phyloP scores from a whole-genome alignment of 1,139 yeast species.

The Taphrina deformans region DNA sequence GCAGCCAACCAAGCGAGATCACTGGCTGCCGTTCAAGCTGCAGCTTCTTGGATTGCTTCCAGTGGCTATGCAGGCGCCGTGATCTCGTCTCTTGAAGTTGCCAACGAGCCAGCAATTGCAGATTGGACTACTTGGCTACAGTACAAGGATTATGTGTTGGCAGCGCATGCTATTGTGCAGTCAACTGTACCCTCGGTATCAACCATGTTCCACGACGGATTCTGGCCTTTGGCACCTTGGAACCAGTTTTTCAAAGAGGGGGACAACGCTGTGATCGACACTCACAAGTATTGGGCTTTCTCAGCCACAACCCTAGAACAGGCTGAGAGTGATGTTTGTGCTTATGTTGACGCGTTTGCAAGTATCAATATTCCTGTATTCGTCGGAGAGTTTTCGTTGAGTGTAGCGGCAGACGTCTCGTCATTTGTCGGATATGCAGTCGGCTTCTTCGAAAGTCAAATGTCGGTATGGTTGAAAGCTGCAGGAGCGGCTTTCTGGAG shows the following conservation, averaged over 20 bases:
- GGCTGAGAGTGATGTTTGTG: constrained; percentile 65
- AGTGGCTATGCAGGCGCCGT: constrained; percentile 19
- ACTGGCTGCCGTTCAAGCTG: constrained; percentile 69
- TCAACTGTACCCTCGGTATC: constrained; percentile 17
- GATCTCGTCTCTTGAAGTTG: constrained; percentile 55
- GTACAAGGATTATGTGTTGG: constrained; percentile 41
- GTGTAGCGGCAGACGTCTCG: constrained; percentile 67
- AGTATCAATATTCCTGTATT: constrained; percentile 62
- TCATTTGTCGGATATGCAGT: constrained; percentile 53
- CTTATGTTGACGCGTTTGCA: constrained; percentile 55
- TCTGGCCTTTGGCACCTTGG: constrained; percentile 83
- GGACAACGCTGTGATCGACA: constrained; percentile 29
- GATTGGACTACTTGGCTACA: constrained; percentile 20
- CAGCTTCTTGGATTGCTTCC: constrained; percentile 74
- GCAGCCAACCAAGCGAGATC: constrained; percentile 48
- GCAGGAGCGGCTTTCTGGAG: constrained; percentile 31
- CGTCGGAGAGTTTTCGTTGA: constrained; percentile 92
- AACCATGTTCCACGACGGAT: constrained; percentile 52
- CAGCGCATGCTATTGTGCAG: constrained; percentile 34
- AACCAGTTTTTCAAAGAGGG: constrained; percentile 28
- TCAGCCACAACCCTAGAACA: constrained; percentile 58
- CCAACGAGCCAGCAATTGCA: constrained; percentile 58
- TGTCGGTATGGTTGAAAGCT: constrained; percentile 22
- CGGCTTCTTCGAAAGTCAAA: constrained; percentile 20
- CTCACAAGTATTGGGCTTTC: constrained; percentile 69